Evolutionary conservation across 2,329 filamentous ascomycete species (phyloP).

Genomic region (Anthostomella pinea): DNA sequence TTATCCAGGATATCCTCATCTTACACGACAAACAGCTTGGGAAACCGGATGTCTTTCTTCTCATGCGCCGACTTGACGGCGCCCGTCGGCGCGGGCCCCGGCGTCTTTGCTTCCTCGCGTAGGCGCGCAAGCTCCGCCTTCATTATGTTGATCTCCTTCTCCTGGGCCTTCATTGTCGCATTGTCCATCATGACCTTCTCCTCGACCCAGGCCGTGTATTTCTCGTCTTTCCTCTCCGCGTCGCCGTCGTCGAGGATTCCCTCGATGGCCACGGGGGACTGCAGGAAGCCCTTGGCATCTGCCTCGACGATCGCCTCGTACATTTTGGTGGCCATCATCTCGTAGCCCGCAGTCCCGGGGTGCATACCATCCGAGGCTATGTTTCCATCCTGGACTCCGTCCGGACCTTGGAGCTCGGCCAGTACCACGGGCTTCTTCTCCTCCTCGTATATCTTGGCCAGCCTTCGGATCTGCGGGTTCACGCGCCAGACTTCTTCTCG

Average conservation of each 20-base stretch:
- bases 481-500: constrained; percentile 30
- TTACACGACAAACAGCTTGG: constrained; percentile 16
- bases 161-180: constrained; percentile 20
- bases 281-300: constrained; percentile 30
- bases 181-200: constrained; percentile 27
- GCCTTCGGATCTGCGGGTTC: constrained; percentile 31
- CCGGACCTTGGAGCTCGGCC: constrained; percentile 33
- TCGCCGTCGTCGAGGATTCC: constrained; percentile 32
- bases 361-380: constrained; percentile 31
- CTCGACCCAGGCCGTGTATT: constrained; percentile 22
- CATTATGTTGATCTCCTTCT: constrained; percentile 28
- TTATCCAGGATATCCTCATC: background rate
- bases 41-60: constrained; percentile 10
- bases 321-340: constrained; percentile 34
- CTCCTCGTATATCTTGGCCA: constrained; percentile 29
- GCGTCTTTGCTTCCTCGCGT: constrained; percentile 16
- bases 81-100: no score
- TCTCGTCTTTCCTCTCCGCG: constrained; percentile 28
- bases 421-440: constrained; percentile 31
- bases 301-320: constrained; percentile 32
- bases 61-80: no score
- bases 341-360: constrained; percentile 31
- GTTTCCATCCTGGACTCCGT: constrained; percentile 30
- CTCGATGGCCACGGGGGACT: constrained; percentile 27
- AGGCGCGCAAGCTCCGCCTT: constrained; percentile 27